Evolutionary conservation across 2,329 filamentous ascomycete species (phyloP), one percentile per base, ranked within the genome.

Genomic region (Colletotrichum higginsianum): DNA sequence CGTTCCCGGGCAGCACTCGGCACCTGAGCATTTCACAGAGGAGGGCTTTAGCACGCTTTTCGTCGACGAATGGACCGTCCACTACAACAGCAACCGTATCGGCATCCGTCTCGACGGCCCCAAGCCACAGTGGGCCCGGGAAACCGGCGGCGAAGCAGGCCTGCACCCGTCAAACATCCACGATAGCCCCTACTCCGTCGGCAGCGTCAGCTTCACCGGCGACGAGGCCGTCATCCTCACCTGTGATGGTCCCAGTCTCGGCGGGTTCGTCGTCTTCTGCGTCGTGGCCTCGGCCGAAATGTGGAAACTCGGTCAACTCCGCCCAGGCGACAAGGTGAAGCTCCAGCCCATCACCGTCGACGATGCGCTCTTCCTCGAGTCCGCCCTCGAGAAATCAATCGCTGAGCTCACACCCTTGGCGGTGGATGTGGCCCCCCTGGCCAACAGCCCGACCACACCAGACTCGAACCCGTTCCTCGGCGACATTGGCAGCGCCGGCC

Each of bases 131-230:
- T 85, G 83, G 83, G 78, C 81, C 2, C 78, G 82, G 15, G 61
- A 73, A 6, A 79, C 78, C 2, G 83, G 83, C 3, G 82, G 81
- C 1, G 78, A 80, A 44, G 83, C 79, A 2, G 82, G 82, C 0
- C 74, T 82, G 8, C 83, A 85, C 58, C 83, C 83, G 0, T 83
- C 80, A n/a, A 85, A 85, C 38, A 80, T 84, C 23, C 78, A 82
- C 38, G 82, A 83, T 30, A 80, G 78, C 38, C 80, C 80, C 1
- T 84, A 83, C 68, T 80, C 83, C 0, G 77, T 82, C 6, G 84
- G 84, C 2, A 81, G 82, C 40, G 76, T 85, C 5, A 85, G 81
- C 75, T 85, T 83, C 68, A 84, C 82, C 0, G 83, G 83, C 0
- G 83, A 85, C 40, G 81, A 82, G 42, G 79, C 81, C 2, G 81